A percentile compares a stretch with the other conserved stretches of the same genome.
Conservation (phyloP, 2,329 filamentous ascomycete species). For the Aspergillus arachidicola region DNA sequence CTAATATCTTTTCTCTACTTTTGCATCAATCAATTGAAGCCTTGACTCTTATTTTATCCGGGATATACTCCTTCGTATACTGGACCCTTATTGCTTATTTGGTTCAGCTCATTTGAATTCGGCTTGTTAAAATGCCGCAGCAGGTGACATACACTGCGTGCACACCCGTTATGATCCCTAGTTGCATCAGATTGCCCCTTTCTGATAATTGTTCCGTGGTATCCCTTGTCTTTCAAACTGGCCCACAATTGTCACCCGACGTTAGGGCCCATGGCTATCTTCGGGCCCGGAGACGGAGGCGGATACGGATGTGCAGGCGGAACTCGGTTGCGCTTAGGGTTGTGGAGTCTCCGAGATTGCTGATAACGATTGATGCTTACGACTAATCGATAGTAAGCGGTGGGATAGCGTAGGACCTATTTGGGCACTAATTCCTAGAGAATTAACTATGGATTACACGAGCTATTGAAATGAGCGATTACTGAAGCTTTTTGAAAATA, state of each 20-base stretch:
- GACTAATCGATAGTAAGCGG: background rate
- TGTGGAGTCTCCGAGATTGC: background rate
- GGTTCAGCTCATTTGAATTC: background rate
- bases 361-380: background rate
- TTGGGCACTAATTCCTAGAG: background rate
- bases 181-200: too few relatives aligned
- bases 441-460: background rate
- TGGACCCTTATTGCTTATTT: background rate
- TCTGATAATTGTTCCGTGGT: background rate
- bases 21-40: background rate
- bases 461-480: background rate
- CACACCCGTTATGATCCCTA: background rate
- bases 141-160: background rate
- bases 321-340: background rate
- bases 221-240: background rate
- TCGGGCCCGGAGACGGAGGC: slow-evolving; percentile 17
- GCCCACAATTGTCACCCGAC: background rate
- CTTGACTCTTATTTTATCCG: too few relatives aligned
- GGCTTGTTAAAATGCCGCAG: background rate
- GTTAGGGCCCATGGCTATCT: background rate
- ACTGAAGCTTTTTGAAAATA: background rate
- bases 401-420: background rate
- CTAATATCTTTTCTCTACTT: background rate
- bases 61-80: background rate
- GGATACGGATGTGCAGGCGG: slow-evolving; percentile 14